These are phyloP conservation scores for Pseudocercospora macadamiae DNA, from an alignment of 2,329 filamentous ascomycete species.

Conservation along the genomic window DNA sequence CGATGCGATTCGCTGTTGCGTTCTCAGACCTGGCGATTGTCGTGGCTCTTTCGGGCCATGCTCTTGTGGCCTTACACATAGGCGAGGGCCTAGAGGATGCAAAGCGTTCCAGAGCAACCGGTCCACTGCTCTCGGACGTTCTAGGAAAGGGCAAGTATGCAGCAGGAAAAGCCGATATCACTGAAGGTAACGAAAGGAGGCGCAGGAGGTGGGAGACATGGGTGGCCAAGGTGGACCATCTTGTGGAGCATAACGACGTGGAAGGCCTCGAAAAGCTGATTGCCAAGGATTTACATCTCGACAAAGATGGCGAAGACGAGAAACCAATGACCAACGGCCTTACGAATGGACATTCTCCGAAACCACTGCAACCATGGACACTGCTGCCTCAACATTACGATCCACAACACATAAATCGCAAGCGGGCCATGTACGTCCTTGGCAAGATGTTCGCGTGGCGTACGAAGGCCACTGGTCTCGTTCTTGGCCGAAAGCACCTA, in stretches of 20 bases:
- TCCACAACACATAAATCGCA: conserved; percentile 60
- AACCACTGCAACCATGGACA: conserved; percentile 48
- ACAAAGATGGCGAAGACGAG: conserved; percentile 10
- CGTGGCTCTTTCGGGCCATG: conserved; percentile 65
- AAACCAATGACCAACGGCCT: conserved; percentile 9
- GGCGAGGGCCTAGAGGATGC: conserved; percentile 35
- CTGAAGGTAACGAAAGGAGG: conserved; percentile 22
- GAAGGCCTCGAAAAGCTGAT: conserved; percentile 35
- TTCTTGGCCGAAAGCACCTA: conserved; percentile 19
- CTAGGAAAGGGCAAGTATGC: conserved; percentile 64
- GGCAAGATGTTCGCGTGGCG: conserved; percentile 50
- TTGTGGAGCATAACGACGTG: conserved; percentile 27
- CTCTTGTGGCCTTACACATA: conserved; percentile 68
- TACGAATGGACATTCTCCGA: conserved; percentile 5
- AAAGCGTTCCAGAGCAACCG: conserved; percentile 42
- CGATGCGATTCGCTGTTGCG: conserved; percentile 47
- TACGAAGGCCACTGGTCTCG: conserved; percentile 11
- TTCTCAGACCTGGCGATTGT: conserved; percentile 68
- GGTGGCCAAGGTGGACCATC: conserved; percentile 32
- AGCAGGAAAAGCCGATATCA: conserved; percentile 8
- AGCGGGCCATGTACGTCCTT: conserved; percentile 63
- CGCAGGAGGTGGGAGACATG: conserved; percentile 32
- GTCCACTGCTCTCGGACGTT: conserved; percentile 70
- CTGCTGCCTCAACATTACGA: conserved; percentile 35
- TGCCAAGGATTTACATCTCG: conserved; percentile 30